Evolutionary conservation across 805 yeast species (phyloP).

Genomic region (Cyberlindnera maritima): DNA sequence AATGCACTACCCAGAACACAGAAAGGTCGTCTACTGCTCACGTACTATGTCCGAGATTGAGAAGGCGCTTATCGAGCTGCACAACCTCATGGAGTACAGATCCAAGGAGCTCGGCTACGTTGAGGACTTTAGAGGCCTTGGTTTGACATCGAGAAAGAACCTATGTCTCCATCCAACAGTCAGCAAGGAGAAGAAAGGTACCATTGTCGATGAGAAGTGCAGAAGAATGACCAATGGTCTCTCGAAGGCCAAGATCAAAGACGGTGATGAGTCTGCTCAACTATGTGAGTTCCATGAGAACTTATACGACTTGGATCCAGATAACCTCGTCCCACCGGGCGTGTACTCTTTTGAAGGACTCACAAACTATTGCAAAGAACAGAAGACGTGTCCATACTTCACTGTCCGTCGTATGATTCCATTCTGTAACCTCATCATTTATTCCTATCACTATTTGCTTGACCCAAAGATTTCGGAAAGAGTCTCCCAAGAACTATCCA

Average conservation of each 20-base stretch:
- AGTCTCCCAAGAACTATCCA: slow-evolving; percentile 87
- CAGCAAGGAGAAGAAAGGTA: slow-evolving; percentile 84
- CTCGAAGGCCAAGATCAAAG: slow-evolving; percentile 62
- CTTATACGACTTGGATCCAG: slow-evolving; percentile 81
- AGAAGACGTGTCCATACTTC: slow-evolving; percentile 91
- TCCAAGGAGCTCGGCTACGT: slow-evolving; percentile 76
- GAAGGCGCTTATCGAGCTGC: slow-evolving; percentile 90
- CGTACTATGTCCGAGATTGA: slow-evolving; percentile 99
- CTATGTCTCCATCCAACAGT: slow-evolving; percentile 88
- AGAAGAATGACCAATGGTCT: slow-evolving; percentile 93
- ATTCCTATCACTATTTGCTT: slow-evolving; percentile 91
- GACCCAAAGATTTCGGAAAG: slow-evolving; percentile 98
- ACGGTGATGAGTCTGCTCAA: slow-evolving; percentile 45
- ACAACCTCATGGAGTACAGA: slow-evolving; percentile 83
- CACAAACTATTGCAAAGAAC: slow-evolving; percentile 69
- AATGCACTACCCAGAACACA: slow-evolving; percentile 88
- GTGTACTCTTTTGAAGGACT: slow-evolving; percentile 91
- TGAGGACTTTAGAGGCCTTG: slow-evolving; percentile 93
- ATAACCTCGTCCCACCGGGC: slow-evolving; percentile 85
- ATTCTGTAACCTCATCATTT: slow-evolving; percentile 88
- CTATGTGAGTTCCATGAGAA: slow-evolving; percentile 92
- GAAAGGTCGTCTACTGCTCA: slow-evolving; percentile 94
- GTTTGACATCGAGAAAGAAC: slow-evolving; percentile 92
- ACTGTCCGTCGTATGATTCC: slow-evolving; percentile 98
- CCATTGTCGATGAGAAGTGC: slow-evolving; percentile 93